Conservation (phyloP, 2,329 filamentous ascomycete species). For the Cladosporium austrohemisphaericum region DNA sequence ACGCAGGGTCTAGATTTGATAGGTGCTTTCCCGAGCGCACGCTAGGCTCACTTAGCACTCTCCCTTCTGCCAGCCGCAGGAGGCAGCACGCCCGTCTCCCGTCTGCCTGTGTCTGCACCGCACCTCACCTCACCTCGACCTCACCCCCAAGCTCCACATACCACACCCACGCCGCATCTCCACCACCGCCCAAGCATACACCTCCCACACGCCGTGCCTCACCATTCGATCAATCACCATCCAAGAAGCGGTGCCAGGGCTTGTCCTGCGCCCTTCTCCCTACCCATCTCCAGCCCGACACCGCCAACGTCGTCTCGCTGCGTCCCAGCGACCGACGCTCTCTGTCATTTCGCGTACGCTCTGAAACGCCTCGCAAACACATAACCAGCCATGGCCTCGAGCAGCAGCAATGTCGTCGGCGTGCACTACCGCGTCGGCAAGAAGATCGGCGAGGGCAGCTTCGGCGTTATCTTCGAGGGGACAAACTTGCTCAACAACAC, state of each 20-base stretch:
- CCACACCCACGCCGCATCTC: neutral
- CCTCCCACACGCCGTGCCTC: neutral
- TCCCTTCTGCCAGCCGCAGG: neutral
- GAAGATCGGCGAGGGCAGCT: constrained; percentile 98
- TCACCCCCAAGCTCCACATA: neutral
- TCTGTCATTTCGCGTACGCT: constrained; percentile 16
- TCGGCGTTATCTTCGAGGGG: constrained; percentile 97
- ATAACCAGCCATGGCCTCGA: constrained; percentile 64
- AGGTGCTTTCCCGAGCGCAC: too few relatives aligned
- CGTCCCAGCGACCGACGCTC: neutral
- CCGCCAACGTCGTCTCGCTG: neutral
- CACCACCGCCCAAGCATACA: neutral
- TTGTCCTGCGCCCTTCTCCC: constrained; percentile 14
- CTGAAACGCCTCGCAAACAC: constrained; percentile 16
- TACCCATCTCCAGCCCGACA: neutral
- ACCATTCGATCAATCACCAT: constrained; percentile 7
- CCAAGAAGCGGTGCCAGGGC: constrained; percentile 13
- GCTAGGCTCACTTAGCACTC: too few relatives aligned
- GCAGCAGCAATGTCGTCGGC: constrained; percentile 93
- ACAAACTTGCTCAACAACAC: constrained; percentile 99
- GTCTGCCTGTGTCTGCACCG: neutral
- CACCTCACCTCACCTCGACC: neutral
- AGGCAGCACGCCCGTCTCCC: too few relatives aligned
- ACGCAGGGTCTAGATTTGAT: too few relatives aligned
- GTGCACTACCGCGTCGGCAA: constrained; percentile 98